phyloP scores from a whole-genome alignment of 345 rosid genomes.

The Pseudoturritis turrita region DNA sequence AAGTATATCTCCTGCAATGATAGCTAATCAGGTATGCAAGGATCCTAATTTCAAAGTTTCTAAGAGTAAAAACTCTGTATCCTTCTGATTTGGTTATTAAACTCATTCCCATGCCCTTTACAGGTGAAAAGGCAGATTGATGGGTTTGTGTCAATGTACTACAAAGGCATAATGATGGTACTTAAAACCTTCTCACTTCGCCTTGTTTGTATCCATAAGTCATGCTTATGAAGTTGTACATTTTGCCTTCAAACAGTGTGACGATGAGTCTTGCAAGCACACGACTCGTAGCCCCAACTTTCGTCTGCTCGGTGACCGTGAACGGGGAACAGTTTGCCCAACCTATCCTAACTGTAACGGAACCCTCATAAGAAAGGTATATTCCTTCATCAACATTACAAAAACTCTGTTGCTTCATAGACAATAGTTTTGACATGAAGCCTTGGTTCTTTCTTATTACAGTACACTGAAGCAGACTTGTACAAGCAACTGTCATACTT shows the following conservation, averaged over 20 bases:
- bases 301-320: slow-evolving; percentile 73
- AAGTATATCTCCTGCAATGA: slow-evolving; percentile 66
- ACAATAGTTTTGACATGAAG: not conserved
- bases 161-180: slow-evolving; percentile 92
- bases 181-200: slow-evolving; percentile 7
- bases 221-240: slow-evolving; percentile 3
- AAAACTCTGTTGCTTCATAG: not conserved
- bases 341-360: slow-evolving; percentile 92
- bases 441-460: slow-evolving; percentile 5
- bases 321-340: slow-evolving; percentile 96
- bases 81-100: not conserved
- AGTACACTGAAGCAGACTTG: slow-evolving; percentile 90
- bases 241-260: slow-evolving; percentile 58
- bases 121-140: slow-evolving; percentile 91
- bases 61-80: not conserved
- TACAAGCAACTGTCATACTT: slow-evolving; percentile 89
- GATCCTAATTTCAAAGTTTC: not conserved
- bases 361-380: slow-evolving; percentile 71
- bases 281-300: slow-evolving; percentile 62
- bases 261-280: slow-evolving; percentile 89
- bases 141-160: slow-evolving; percentile 63
- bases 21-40: slow-evolving; percentile 77
- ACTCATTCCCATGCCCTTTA: slow-evolving; percentile 17
- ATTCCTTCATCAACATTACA: not conserved
- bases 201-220: not conserved